These are phyloP conservation scores for Daldinia childiae DNA, from an alignment of 495 filamentous ascomycete species.

Conservation along the genomic window DNA sequence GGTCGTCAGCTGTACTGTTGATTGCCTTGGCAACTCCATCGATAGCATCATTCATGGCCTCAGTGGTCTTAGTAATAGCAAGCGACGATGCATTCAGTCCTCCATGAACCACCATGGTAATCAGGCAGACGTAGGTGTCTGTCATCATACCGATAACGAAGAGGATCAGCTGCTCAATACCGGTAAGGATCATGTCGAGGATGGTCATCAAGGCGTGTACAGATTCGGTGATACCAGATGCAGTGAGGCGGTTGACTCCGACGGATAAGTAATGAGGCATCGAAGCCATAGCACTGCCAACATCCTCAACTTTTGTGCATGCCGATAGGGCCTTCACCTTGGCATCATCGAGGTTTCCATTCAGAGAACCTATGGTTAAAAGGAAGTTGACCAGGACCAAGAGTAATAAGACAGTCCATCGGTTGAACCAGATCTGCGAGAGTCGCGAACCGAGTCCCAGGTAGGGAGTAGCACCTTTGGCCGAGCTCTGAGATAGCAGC, in stretches of 20 bases:
- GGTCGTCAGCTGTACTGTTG: slow-evolving; percentile 59
- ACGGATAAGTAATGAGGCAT: slow-evolving; percentile 93
- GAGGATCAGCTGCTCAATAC: slow-evolving; percentile 84
- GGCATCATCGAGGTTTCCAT: slow-evolving; percentile 77
- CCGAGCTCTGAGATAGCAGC: slow-evolving; percentile 38
- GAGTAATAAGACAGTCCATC: slow-evolving; percentile 91
- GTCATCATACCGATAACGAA: slow-evolving; percentile 92
- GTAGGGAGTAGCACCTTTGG: slow-evolving; percentile 78
- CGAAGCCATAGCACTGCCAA: slow-evolving; percentile 95
- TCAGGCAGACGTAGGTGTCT: slow-evolving; percentile 86
- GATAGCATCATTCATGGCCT: slow-evolving; percentile 78
- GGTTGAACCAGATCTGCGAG: slow-evolving; percentile 96
- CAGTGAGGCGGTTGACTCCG: slow-evolving; percentile 88
- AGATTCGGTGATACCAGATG: slow-evolving; percentile 76
- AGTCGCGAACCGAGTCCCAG: slow-evolving; percentile 88
- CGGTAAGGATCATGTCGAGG: slow-evolving; percentile 79
- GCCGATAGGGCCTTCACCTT: slow-evolving; percentile 83
- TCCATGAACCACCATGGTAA: slow-evolving; percentile 80
- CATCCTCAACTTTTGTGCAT: slow-evolving; percentile 90
- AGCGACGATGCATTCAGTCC: slow-evolving; percentile 74
- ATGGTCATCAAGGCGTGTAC: slow-evolving; percentile 79
- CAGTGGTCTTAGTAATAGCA: slow-evolving; percentile 73
- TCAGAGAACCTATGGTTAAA: slow-evolving; percentile 73
- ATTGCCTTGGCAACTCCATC: slow-evolving; percentile 71
- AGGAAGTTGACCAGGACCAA: slow-evolving; percentile 84